A percentile compares a stretch with the other conserved stretches of the same genome.
Conservation (phyloP, 768 basidiomycete species). For the Dentipellis sp. region DNA sequence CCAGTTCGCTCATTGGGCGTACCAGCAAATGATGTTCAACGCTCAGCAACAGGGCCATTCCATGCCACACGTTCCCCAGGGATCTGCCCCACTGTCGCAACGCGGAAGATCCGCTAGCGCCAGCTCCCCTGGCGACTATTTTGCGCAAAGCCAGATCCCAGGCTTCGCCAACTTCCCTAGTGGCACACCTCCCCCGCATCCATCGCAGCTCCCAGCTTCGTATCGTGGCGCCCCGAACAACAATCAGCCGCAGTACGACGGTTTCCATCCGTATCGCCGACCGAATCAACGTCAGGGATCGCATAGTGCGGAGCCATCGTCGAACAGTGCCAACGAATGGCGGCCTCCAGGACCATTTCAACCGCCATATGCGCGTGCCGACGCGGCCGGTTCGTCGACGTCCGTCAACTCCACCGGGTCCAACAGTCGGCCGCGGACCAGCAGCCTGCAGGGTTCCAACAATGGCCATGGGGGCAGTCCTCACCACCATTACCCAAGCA, state of each 20-base stretch:
- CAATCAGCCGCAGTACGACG: constrained; percentile 34
- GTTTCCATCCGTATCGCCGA: constrained; percentile 78
- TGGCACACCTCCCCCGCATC: constrained; percentile 60
- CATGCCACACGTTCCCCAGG: constrained; percentile 22
- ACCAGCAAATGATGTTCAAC: constrained; percentile 86
- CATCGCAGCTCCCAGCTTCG: constrained; percentile 33
- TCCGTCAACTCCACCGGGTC: constrained; percentile 61
- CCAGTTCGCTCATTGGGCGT: constrained; percentile 79
- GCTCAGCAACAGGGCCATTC: constrained; percentile 27
- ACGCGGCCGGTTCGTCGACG: constrained; percentile 71
- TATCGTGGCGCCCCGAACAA: constrained; percentile 22
- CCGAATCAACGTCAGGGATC: constrained; percentile 33
- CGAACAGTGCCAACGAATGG: constrained; percentile 31
- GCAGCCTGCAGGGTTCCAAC: constrained; percentile 57
- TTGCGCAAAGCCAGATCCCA: constrained; percentile 40
- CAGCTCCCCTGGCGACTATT: constrained; percentile 42
- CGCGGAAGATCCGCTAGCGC: constrained; percentile 29
- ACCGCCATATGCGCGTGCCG: constrained; percentile 72
- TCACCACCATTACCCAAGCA: constrained; percentile 16
- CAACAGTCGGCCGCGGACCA: constrained; percentile 55
- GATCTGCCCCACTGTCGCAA: constrained; percentile 23
- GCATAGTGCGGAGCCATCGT: constrained; percentile 18
- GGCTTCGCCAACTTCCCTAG: constrained; percentile 59
- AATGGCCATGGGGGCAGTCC: constrained; percentile 24
- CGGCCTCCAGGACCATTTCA: constrained; percentile 39